A percentile compares a stretch with the other conserved stretches of the same genome.
Evolutionary conservation across 331 rosid species (phyloP).

Genomic region (Prunus yedoensis): DNA sequence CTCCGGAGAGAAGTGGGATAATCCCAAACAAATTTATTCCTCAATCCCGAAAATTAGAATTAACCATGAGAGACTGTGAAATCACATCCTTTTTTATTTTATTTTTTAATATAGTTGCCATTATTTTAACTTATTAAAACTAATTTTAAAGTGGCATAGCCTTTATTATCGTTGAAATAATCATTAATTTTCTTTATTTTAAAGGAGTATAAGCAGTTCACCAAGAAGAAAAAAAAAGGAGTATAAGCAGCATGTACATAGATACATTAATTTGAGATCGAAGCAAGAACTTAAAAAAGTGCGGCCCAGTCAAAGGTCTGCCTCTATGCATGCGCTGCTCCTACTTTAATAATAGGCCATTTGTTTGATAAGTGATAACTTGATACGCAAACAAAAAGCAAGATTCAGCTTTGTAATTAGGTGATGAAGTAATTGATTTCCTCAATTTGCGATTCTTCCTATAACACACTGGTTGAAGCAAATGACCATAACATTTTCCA

Average conservation of each 20-base stretch:
- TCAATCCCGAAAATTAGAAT: too few relatives aligned
- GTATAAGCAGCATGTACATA: not conserved
- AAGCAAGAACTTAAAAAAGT: not conserved
- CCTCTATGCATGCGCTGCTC: not conserved
- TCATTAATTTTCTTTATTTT: not conserved
- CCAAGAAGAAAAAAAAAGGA: too few relatives aligned
- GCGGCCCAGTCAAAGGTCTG: not conserved
- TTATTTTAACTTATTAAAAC: not conserved
- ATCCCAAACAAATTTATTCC: too few relatives aligned
- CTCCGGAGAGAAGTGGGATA: too few relatives aligned
- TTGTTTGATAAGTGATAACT: not conserved
- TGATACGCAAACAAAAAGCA: slow-evolving; percentile 16
- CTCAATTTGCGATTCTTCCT: too few relatives aligned
- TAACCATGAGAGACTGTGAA: not conserved
- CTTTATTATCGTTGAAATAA: not conserved
- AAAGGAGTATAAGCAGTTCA: not conserved
- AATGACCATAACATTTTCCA: not conserved
- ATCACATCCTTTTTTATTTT: not conserved
- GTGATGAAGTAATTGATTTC: not conserved
- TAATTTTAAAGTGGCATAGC: not conserved
- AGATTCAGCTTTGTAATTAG: not conserved
- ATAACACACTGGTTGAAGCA: not conserved
- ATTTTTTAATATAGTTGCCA: not conserved
- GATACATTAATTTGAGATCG: not conserved
- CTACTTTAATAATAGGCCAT: too few relatives aligned